Base-by-base conservation (phyloP, 202 grass and related monocot species). In the Miscanthus sacchariflorus region DNA sequence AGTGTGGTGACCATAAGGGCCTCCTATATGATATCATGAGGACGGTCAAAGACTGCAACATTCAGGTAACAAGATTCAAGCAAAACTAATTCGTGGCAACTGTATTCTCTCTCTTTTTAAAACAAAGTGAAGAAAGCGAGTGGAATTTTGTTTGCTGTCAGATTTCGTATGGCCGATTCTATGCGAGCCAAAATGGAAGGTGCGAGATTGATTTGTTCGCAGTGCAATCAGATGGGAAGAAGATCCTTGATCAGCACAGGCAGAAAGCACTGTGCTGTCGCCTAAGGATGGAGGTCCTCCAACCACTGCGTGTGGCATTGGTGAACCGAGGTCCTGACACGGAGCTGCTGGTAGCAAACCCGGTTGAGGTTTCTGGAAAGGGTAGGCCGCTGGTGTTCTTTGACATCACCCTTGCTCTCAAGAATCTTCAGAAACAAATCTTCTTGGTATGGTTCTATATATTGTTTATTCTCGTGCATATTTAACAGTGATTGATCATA, bases 1-100 rank as follows among this genome's bases (percentile, higher is more conserved):
- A 89, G 43, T 95, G 87, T 70, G 67, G 70, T 45, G 95, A 95
- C 66, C 91, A 90, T 61, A 98, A 95, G 83, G 95, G 91, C 40
- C 78, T 98, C 72, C 50, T 95, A 2, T 95, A 98, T 77, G 95
- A 98, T 50, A 92, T 98, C 87, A 90, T 98, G 93, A 90, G 91
- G 74, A 98, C 95, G 30, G 68, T 98, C 4, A 95, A 98, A 76
- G 95, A 95, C 86, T 91, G 87, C 79, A 90, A 90, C 81, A 95
- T 95, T 77, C 95, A 98, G 95, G 95, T 97, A 93, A 88, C 42
- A 61, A 21, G 18, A n/a, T 23, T 12, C 30, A 44, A 92, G 21
- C 30, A 24, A 24, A 63, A 1, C n/a, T 79, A 71, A 81, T 72
- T 71, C 3, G 28, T 5, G 3, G 12, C 13, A 8, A 21, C 12